Evolutionary conservation across 805 yeast species (phyloP).

Genomic region (Candida gorgasii): DNA sequence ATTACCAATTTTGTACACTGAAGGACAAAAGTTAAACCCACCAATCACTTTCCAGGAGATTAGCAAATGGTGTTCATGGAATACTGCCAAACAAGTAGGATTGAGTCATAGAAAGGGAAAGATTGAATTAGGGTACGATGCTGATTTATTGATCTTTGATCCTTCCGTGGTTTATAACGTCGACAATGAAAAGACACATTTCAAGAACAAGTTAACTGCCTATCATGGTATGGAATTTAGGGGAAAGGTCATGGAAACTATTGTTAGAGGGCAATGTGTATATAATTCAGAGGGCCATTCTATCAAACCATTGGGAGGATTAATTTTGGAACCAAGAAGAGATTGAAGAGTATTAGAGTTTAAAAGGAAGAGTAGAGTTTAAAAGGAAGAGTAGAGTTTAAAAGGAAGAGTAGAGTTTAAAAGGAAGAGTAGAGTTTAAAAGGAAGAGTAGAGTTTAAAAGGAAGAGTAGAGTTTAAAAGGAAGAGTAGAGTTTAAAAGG

Average conservation of each 20-base stretch:
- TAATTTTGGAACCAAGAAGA: slow-evolving; percentile 61
- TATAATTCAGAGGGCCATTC: slow-evolving; percentile 62
- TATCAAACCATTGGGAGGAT: slow-evolving; percentile 55
- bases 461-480: no score
- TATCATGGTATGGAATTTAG: slow-evolving; percentile 68
- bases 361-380: background rate
- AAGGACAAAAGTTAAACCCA: slow-evolving; percentile 54
- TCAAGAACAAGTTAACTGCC: slow-evolving; percentile 88
- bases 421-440: no score
- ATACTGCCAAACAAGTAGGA: slow-evolving; percentile 87
- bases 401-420: no score
- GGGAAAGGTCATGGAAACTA: slow-evolving; percentile 80
- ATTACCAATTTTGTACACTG: slow-evolving; percentile 76
- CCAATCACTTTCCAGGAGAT: slow-evolving; percentile 61
- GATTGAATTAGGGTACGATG: slow-evolving; percentile 75
- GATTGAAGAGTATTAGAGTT: slow-evolving; percentile 5
- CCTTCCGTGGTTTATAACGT: slow-evolving; percentile 52
- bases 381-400: no score
- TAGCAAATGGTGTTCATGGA: slow-evolving; percentile 74
- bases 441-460: no score
- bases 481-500: no score
- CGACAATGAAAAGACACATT: slow-evolving; percentile 56
- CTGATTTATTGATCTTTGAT: slow-evolving; percentile 85
- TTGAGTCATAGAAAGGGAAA: slow-evolving; percentile 70
- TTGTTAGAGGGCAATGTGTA: slow-evolving; percentile 73